Evolutionary conservation across 495 filamentous ascomycete genomes (phyloP).

Genomic region (Sordaria brevicollis): DNA sequence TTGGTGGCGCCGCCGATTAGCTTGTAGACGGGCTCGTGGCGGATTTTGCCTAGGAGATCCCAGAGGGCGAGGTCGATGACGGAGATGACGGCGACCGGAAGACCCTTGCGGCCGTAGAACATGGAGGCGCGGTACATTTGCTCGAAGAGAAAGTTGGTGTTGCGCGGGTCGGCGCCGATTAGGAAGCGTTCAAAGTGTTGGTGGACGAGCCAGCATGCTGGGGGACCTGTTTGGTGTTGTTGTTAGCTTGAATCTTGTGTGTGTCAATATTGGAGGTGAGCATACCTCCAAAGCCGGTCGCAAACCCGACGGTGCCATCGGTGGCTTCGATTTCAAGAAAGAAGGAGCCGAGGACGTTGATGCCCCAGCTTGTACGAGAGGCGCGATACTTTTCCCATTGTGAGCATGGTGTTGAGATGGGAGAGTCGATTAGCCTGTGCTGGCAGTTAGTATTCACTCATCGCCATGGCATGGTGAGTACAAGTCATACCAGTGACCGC

Average conservation of each 20-base stretch:
- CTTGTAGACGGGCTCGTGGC: slow-evolving; percentile 89
- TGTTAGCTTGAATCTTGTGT: neutral
- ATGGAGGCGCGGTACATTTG: slow-evolving; percentile 92
- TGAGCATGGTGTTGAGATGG: slow-evolving; percentile 87
- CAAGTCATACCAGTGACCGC: slow-evolving; percentile 64
- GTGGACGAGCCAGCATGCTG: slow-evolving; percentile 84
- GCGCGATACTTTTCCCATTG: slow-evolving; percentile 76
- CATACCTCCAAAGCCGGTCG: slow-evolving; percentile 79
- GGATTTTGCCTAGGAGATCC: slow-evolving; percentile 83
- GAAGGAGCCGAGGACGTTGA: slow-evolving; percentile 90
- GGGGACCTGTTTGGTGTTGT: slow-evolving; percentile 43
- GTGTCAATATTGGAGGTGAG: neutral
- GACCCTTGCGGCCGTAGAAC: slow-evolving; percentile 90
- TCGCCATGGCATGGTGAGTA: neutral
- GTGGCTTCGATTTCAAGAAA: slow-evolving; percentile 83
- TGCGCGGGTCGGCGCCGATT: slow-evolving; percentile 76
- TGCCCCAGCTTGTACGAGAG: slow-evolving; percentile 86
- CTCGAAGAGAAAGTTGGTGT: slow-evolving; percentile 82
- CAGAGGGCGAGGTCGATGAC: slow-evolving; percentile 88
- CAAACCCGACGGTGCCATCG: slow-evolving; percentile 84
- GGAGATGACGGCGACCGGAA: slow-evolving; percentile 82
- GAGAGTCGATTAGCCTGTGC: slow-evolving; percentile 68
- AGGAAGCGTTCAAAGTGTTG: slow-evolving; percentile 89
- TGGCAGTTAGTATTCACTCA: neutral
- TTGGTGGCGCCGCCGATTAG: slow-evolving; percentile 81